Base-by-base conservation (phyloP, 768 basidiomycete species). In the Tremella fuciformis region DNA sequence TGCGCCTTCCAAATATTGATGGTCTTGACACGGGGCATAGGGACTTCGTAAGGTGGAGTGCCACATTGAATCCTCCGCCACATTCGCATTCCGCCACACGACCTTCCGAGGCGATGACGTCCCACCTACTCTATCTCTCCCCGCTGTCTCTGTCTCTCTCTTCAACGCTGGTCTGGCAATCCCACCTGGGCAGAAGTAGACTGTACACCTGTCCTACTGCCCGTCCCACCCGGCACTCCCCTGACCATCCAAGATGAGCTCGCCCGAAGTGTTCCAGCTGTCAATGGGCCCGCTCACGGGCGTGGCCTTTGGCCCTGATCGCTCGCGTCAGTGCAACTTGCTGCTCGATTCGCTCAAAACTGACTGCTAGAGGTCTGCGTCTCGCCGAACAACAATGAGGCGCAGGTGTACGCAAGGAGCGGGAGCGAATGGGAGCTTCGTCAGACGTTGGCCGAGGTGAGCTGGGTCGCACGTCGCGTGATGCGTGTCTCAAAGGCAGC, bases 281-380 rank as follows among this genome's bases (percentile, higher is more conserved):
- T 82, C 88, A n/a, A 85, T 89, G 69, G 83, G 83, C 0, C 91
- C 93, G 26, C 83, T 99, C 51, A 91, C 90, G 2, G 86, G 86
- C 41, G 91, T 96, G 77, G 83, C 90, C 1, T 98, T 98, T 83
- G 93, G 85, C 69, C 86, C 85, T 21, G 89, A 94, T 75, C 85
- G 89, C 65, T 82, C 80, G 61, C 88, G 94, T 97, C 67, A 78
- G 89, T 83, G 24, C 11, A 25, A 15, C 49, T 22, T 16, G 21
- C 24, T 21, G 3, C 49, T 8, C 18, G n/a, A 22, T 18, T 37
- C 22, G 9, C 57, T 37, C 34, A 25, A 58, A 26, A 52, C 60
- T 47, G 56, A 67, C 55, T 9, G 46, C n/a, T 34, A 98, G 96
- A 91, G 80, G 81, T 98, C 58, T 91, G 90, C 38, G 85, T 91